Conservation (phyloP, 768 basidiomycete genomes). For the Russula sp. region DNA sequence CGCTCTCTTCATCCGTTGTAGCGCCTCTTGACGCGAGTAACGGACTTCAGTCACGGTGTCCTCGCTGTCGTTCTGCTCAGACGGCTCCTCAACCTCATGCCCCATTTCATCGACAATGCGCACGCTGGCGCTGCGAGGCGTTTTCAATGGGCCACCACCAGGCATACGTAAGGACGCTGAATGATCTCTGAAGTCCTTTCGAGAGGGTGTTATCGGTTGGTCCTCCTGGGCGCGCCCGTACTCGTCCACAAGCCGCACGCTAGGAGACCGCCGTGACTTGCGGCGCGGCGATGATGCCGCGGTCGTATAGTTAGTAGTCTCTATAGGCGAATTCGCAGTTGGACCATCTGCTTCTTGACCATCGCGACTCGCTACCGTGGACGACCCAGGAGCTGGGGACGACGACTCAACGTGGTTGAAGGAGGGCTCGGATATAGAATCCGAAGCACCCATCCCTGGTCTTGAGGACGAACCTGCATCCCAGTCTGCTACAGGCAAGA, state of each 20-base stretch:
- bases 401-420: conserved; percentile 28
- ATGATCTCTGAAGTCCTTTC: conserved; percentile 30
- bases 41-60: conserved; percentile 31
- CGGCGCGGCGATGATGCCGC: conserved; percentile 33
- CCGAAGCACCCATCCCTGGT: conserved; percentile 1
- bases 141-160: conserved; percentile 28
- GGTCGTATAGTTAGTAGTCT: conserved; percentile 30
- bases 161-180: conserved; percentile 27
- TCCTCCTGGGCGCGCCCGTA: conserved; percentile 45
- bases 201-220: conserved; percentile 27
- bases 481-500: conserved; percentile 19
- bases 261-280: conserved; percentile 47
- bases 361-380: background rate
- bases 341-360: background rate
- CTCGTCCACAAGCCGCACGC: conserved; percentile 67
- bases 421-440: conserved; percentile 27
- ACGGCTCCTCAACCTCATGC: conserved; percentile 47
- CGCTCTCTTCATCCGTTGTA: conserved; percentile 56
- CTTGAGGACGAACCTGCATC: conserved; percentile 2
- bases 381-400: conserved; percentile 13
- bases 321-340: conserved; percentile 7
- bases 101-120: conserved; percentile 72
- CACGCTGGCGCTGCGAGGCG: conserved; percentile 44
- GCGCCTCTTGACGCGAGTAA: conserved; percentile 48
- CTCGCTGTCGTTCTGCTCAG: conserved; percentile 31